Conservation (phyloP, 2,329 filamentous ascomycete species). For the Pseudomassariella vexata region DNA sequence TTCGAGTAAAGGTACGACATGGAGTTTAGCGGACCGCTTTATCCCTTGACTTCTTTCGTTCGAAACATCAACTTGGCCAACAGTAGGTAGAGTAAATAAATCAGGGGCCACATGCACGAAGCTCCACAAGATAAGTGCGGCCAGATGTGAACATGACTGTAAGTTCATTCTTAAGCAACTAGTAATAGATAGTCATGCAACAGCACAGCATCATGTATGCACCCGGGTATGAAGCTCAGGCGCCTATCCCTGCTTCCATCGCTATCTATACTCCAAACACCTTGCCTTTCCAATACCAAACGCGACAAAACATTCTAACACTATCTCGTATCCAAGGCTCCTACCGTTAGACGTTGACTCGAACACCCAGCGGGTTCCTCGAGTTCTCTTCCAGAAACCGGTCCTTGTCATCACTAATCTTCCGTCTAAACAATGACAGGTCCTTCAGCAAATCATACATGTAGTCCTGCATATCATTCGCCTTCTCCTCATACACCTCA, state of each 20-base stretch:
- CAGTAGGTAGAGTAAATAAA: constrained; percentile 2
- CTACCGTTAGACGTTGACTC: constrained; percentile 29
- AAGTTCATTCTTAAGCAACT: too few relatives aligned
- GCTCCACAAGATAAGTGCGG: too few relatives aligned
- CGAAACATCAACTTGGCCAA: constrained; percentile 24
- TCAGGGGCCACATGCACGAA: too few relatives aligned
- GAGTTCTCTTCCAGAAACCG: constrained; percentile 65
- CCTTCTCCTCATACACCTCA: constrained; percentile 45
- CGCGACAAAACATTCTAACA: constrained; percentile 1
- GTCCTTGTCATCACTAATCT: constrained; percentile 75
- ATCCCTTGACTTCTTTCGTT: constrained; percentile 54
- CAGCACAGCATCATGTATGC: too few relatives aligned
- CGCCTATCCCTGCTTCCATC: background rate
- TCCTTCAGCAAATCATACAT: constrained; percentile 82
- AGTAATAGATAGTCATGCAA: too few relatives aligned
- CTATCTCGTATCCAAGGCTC: too few relatives aligned
- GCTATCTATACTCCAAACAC: constrained; percentile 2
- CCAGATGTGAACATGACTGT: too few relatives aligned
- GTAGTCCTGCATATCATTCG: constrained; percentile 69
- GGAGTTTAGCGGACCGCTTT: constrained; percentile 66
- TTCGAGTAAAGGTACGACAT: constrained; percentile 86
- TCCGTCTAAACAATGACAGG: constrained; percentile 72
- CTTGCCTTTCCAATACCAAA: constrained; percentile 2
- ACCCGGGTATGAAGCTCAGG: too few relatives aligned
- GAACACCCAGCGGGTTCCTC: constrained; percentile 39